Evolutionary conservation across 176 grass and related monocot species (phyloP).

Genomic region (Oryza longistaminata): DNA sequence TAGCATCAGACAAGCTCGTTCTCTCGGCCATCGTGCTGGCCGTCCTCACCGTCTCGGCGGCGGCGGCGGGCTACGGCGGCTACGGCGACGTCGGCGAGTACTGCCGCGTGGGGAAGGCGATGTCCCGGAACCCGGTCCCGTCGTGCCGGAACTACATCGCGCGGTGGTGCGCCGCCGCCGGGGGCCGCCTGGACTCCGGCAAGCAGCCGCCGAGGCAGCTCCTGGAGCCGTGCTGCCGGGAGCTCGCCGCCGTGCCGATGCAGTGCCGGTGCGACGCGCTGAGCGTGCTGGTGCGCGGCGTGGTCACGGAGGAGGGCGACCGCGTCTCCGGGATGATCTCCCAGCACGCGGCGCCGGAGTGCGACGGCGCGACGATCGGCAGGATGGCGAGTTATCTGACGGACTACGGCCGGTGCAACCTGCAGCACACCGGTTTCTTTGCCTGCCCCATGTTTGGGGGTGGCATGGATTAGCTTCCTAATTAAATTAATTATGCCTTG

Average conservation of each 20-base stretch:
- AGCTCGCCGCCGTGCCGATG: not conserved
- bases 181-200: too few relatives aligned
- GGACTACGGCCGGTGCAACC: not conserved
- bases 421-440: not conserved
- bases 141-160: not conserved
- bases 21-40: not conserved
- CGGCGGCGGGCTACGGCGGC: too few relatives aligned
- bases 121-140: not conserved
- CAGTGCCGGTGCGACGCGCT: not conserved
- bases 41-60: not conserved
- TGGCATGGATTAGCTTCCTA: not conserved
- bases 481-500: too few relatives aligned
- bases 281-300: not conserved
- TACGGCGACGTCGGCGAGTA: not conserved
- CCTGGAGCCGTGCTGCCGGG: not conserved
- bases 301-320: slow-evolving; percentile 6
- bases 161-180: not conserved
- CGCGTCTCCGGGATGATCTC: not conserved
- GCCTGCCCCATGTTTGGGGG: not conserved
- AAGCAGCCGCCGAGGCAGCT: not conserved
- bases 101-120: slow-evolving; percentile 11
- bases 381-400: not conserved
- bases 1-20: not conserved
- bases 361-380: not conserved
- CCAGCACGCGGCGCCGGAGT: not conserved